Percentiles rank a stretch among this genome's conserved stretches.
phyloP scores from a whole-genome alignment of 768 basidiomycete species.

The Zangia roseola region DNA sequence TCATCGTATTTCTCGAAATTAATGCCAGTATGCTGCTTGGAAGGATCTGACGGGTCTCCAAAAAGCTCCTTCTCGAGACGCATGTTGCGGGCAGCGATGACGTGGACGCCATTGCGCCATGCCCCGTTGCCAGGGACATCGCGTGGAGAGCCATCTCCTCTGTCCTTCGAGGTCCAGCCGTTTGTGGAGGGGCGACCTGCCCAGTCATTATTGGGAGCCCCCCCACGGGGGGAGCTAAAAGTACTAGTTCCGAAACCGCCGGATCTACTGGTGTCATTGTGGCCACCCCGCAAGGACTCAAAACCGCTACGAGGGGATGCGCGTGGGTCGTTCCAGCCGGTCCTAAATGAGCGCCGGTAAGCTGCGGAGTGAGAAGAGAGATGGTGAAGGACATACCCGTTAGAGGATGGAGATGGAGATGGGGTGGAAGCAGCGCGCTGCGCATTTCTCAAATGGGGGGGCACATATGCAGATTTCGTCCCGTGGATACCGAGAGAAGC shows the following conservation, averaged over 20 bases:
- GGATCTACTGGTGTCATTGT: slow-evolving; percentile 35
- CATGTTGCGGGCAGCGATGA: slow-evolving; percentile 78
- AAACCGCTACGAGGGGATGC: slow-evolving; percentile 58
- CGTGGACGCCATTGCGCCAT: slow-evolving; percentile 90
- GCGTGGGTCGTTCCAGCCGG: slow-evolving; percentile 76
- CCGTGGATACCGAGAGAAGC: slow-evolving; percentile 74
- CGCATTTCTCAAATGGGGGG: slow-evolving; percentile 81
- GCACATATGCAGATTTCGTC: slow-evolving; percentile 79
- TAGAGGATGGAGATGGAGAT: slow-evolving; percentile 31
- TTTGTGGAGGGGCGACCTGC: slow-evolving; percentile 36
- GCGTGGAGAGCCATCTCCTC: slow-evolving; percentile 42
- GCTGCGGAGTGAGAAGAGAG: slow-evolving; percentile 11
- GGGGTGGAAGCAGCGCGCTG: slow-evolving; percentile 78
- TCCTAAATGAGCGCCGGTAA: slow-evolving; percentile 39
- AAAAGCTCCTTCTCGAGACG: slow-evolving; percentile 96
- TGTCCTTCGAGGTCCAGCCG: slow-evolving; percentile 38
- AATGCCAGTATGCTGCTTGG: slow-evolving; percentile 93
- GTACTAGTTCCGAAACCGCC: slow-evolving; percentile 42
- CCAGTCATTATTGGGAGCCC: slow-evolving; percentile 38
- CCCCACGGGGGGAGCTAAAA: slow-evolving; percentile 36
- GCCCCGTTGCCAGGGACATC: slow-evolving; percentile 53
- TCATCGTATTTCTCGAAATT: slow-evolving; percentile 99
- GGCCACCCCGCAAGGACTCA: slow-evolving; percentile 42
- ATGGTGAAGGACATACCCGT: slow-evolving; percentile 48
- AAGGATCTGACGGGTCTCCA: slow-evolving; percentile 82